Evolutionary conservation across 768 basidiomycete genomes (phyloP), one percentile per base, ranked within the genome.

Genomic region (Lactifluus echinatus): DNA sequence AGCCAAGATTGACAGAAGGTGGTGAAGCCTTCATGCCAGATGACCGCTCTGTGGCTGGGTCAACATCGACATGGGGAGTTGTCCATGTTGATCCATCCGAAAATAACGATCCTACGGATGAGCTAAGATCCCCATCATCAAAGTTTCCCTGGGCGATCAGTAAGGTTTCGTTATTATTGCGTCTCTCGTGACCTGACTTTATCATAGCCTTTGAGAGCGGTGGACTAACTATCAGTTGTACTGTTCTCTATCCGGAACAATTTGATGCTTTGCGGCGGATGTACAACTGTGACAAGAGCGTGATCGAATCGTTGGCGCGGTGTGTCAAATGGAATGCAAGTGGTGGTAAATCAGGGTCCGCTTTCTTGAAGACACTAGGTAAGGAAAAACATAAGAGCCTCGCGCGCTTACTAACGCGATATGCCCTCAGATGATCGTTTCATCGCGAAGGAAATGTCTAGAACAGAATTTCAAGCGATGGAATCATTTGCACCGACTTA

Each of bases 401-500:
- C 19, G 17, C 39, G 47, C 49, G 36, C 28, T 64, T 39, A 14
- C 23, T 24, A 42, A 60, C 48, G 19, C 29, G 33, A 21, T 23
- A 26, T 17, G 15, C 29, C n/a, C 39, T 55, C 56, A 96, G 95
- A 99, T 66, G 93, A 98, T 69, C 92, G 96, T 6, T 98, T 98
- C 76, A 96, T 99, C 63, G 92, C 95, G 33, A 99, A 99, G 66
- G 95, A 97, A 64, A 79, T 98, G 26, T 95, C 94, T 0, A 79
- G 82, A 56, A 78, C 89, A 29, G 96, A 99, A 66, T 74, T 97
- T 63, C 91, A 95, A 68, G 90, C 91, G 0, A 89, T 98, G 84
- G 91, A 94, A 64, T 90, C 88, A 0, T 98, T 99, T 71, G 95
- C 93, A 14, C 96, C 95, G 0, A 88, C 91, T 2, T 99, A 99